A percentile compares a stretch with the other conserved stretches of the same genome.
phyloP scores from a whole-genome alignment of 768 basidiomycete genomes.

The Hericium rajendrae region DNA sequence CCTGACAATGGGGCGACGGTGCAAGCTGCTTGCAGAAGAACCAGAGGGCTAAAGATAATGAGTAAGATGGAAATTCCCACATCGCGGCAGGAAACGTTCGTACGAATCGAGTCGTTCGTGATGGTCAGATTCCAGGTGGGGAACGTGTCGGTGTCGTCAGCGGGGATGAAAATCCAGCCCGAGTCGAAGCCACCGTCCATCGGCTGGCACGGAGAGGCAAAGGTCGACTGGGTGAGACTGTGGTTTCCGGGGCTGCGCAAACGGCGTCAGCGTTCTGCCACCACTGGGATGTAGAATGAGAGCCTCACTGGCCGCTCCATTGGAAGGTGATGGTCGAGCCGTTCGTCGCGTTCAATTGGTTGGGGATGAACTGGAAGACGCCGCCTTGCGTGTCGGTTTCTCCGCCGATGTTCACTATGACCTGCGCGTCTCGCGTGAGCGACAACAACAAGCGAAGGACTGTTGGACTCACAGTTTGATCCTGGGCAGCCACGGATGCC shows the following conservation, averaged over 20 bases:
- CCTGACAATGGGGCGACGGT: constrained; percentile 32
- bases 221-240: constrained; percentile 41
- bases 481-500: background rate
- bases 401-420: background rate
- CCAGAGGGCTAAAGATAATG: constrained; percentile 34
- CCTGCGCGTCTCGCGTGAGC: background rate
- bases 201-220: constrained; percentile 36
- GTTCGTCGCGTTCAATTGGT: constrained; percentile 29
- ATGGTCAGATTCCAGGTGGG: constrained; percentile 44
- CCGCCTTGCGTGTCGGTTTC: constrained; percentile 9
- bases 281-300: background rate
- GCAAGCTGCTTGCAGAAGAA: constrained; percentile 47
- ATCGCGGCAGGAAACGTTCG: constrained; percentile 11
- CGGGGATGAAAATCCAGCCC: constrained; percentile 36
- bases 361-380: constrained; percentile 38
- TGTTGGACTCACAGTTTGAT: background rate
- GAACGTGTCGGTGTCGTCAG: constrained; percentile 14
- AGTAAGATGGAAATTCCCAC: background rate
- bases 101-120: constrained; percentile 36
- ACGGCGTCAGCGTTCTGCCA: background rate
- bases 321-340: constrained; percentile 41
- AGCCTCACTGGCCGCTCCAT: constrained; percentile 35
- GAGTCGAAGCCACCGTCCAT: constrained; percentile 43
- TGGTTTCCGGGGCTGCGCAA: constrained; percentile 39
- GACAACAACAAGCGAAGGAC: background rate